These are phyloP conservation scores for Bruguiera gymnorhiza DNA, from an alignment of 345 rosid genomes.

Conservation along the genomic window DNA sequence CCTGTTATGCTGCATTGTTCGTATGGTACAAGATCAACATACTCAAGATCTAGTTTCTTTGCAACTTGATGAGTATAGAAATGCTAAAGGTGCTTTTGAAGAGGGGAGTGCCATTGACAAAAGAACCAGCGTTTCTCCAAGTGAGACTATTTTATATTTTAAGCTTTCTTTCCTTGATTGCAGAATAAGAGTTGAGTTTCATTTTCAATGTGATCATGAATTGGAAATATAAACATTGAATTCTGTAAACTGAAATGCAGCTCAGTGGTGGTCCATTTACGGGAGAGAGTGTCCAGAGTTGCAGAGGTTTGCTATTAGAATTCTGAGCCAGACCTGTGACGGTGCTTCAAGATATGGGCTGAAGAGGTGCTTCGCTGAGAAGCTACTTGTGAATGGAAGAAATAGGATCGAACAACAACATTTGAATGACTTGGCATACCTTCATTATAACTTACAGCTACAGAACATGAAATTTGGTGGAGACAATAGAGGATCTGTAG, in stretches of 20 bases:
- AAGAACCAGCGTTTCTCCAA: conserved; percentile 37
- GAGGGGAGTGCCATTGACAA: conserved; percentile 40
- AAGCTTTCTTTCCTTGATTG: neutral
- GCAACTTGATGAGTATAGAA: conserved; percentile 44
- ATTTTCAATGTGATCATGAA: neutral
- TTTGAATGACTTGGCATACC: conserved; percentile 29
- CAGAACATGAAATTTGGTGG: conserved; percentile 20
- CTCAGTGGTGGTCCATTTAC: conserved; percentile 51
- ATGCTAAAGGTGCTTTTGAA: conserved; percentile 36
- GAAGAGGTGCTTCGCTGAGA: conserved; percentile 45
- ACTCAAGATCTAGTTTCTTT: conserved; percentile 29
- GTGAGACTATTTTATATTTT: conserved; percentile 23
- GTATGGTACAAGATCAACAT: conserved; percentile 28
- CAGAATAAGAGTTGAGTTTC: neutral
- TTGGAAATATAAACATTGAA: neutral
- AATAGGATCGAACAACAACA: conserved; percentile 23
- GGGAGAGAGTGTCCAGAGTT: conserved; percentile 48
- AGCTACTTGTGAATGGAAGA: conserved; percentile 26
- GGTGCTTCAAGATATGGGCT: conserved; percentile 50
- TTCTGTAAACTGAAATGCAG: conserved; percentile 25
- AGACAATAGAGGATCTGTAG: conserved; percentile 15
- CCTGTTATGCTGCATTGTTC: conserved; percentile 37
- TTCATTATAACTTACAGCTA: conserved; percentile 51
- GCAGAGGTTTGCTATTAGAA: conserved; percentile 45
- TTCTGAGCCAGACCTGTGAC: conserved; percentile 55